A percentile compares a stretch with the other conserved stretches of the same genome.
Conservation (phyloP, 2,329 filamentous ascomycete species). For the Hymenoscyphus fraxineus region DNA sequence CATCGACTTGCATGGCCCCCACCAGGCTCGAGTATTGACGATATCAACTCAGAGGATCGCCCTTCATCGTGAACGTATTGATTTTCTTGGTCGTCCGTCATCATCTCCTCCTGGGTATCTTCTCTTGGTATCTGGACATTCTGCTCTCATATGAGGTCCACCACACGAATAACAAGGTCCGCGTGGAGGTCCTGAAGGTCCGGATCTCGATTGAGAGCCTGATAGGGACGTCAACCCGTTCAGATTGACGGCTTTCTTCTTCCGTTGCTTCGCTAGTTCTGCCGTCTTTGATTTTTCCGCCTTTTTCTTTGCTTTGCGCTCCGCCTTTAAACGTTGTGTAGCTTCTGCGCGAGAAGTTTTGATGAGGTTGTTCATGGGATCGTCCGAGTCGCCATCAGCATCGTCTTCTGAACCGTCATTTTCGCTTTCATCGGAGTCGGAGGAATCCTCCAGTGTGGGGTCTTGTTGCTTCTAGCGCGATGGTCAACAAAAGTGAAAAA, state of each 20-base stretch:
- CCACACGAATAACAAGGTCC: slow-evolving; percentile 55
- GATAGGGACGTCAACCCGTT: slow-evolving; percentile 62
- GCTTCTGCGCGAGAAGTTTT: slow-evolving; percentile 44
- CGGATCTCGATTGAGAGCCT: slow-evolving; percentile 30
- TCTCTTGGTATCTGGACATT: slow-evolving; percentile 46
- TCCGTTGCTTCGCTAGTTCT: slow-evolving; percentile 54
- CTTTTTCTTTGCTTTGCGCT: slow-evolving; percentile 45
- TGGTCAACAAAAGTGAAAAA: slow-evolving; percentile 11
- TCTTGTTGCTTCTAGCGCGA: slow-evolving; percentile 38
- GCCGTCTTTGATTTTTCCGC: slow-evolving; percentile 45
- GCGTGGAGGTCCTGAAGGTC: slow-evolving; percentile 21
- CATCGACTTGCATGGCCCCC: neutral
- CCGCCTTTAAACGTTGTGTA: slow-evolving; percentile 39
- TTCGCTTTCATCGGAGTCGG: slow-evolving; percentile 36
- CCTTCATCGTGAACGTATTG: slow-evolving; percentile 12
- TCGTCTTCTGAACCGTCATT: slow-evolving; percentile 24
- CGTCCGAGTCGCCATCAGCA: slow-evolving; percentile 33
- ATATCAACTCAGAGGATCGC: neutral
- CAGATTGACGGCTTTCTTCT: slow-evolving; percentile 64
- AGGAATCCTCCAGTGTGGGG: slow-evolving; percentile 33
- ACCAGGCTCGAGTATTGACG: neutral
- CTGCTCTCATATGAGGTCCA: slow-evolving; percentile 51
- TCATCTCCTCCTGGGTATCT: slow-evolving; percentile 25
- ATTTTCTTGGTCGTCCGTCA: slow-evolving; percentile 24
- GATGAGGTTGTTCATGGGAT: slow-evolving; percentile 43